Evolutionary conservation across 164 flowering plant species (phyloP).

Genomic region (Berberis vulgaris): DNA sequence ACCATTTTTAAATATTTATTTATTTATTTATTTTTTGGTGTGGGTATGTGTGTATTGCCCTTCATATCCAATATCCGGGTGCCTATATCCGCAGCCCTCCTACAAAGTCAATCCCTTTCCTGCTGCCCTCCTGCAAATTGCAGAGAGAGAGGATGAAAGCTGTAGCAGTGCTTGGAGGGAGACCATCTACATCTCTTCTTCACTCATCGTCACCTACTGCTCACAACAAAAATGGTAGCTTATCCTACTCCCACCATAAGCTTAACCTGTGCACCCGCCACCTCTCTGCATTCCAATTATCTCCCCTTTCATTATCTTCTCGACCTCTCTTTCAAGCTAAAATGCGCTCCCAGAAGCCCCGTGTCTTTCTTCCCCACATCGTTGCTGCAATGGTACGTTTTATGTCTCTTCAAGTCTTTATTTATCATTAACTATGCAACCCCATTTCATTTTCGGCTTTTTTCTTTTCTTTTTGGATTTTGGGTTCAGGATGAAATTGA

Average conservation of each 20-base stretch:
- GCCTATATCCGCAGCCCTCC: no score
- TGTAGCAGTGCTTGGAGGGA: constrained; percentile 15
- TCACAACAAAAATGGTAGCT: constrained; percentile 6
- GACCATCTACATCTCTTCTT: constrained; percentile 10
- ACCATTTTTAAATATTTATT: no score
- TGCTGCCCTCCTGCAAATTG: not conserved
- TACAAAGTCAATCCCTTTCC: not conserved
- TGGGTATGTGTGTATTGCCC: no score
- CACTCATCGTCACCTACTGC: constrained; percentile 6
- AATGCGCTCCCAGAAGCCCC: constrained; percentile 11
- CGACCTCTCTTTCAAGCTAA: constrained; percentile 7
- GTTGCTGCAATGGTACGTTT: no score
- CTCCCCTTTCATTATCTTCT: constrained; percentile 14
- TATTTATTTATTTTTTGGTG: no score
- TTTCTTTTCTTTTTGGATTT: not conserved
- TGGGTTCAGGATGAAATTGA: constrained; percentile 59
- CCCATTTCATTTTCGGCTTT: no score
- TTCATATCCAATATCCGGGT: no score
- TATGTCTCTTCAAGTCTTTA: no score
- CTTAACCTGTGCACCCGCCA: constrained; percentile 21
- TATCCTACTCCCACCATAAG: constrained; percentile 10
- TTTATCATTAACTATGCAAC: no score
- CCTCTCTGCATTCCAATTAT: constrained; percentile 43
- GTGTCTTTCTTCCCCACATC: no score
- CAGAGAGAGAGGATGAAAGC: constrained; percentile 25